Conservation (phyloP, 169 alveolate genomes). For the Cryptosporidium baileyi region DNA sequence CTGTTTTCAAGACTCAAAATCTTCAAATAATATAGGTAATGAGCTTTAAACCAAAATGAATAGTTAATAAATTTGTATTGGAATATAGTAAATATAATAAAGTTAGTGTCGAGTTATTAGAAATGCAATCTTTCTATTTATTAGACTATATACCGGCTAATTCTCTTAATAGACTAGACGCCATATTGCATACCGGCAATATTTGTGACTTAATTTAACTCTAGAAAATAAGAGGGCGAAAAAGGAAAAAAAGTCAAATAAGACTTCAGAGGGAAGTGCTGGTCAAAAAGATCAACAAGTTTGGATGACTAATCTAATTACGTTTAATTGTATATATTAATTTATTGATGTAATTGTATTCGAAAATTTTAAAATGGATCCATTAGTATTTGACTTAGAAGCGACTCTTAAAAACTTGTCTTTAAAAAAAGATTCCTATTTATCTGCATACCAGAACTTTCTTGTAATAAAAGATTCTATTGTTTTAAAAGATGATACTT, state of each 20-base stretch:
- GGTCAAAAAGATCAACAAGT: background rate
- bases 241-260: no score
- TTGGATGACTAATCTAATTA: background rate
- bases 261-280: background rate
- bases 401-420: conserved; percentile 9
- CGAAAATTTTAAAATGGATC: conserved; percentile 11
- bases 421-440: background rate
- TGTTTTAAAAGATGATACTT: background rate
- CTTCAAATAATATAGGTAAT: no score
- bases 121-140: background rate
- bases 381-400: conserved; percentile 43
- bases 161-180: background rate
- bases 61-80: no score
- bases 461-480: conserved; percentile 20
- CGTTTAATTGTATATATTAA: background rate
- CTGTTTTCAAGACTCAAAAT: no score
- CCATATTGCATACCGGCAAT: conserved; percentile 8
- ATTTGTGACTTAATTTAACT: no score
- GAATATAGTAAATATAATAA: no score
- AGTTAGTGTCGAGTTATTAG: no score
- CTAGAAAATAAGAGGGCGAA: no score
- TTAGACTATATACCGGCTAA: conserved; percentile 2
- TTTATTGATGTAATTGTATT: background rate
- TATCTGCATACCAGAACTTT: conserved; percentile 30
- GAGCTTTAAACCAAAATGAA: no score